Evolutionary conservation across 108 stramenopile genomes (phyloP), one percentile per base, ranked within the genome.

Genomic region (Nitzschia sp.): DNA sequence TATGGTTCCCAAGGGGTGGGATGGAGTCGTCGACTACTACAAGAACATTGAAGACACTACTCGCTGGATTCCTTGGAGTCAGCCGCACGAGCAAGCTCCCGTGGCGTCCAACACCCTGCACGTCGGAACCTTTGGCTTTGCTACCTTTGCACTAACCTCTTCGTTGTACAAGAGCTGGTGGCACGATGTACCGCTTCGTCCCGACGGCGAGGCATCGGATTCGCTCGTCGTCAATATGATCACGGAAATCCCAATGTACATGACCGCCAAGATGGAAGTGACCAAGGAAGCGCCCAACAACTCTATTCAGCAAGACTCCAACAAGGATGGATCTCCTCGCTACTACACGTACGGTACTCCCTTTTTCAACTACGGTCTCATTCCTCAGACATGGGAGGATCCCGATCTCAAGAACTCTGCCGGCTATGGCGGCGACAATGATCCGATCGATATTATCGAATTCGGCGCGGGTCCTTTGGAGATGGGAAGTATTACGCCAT

Each of bases 1-100:
- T 69, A 98, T 98, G 98, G 96, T 97, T 31, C 98, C 94, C n/a
- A 90, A 93, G 56, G 98, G 98, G 44, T 98, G 98, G 98, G 94
- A 95, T 32, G 85, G 84, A 46, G 98, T 98, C 31, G 96, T 96
- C 36, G 97, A 98, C 69, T 98, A 98, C 72, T 98, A 98, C 89
- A 89, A 85, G 79, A 86, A 96, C 64, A 93, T 96, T 71, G 94
- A 97, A 33, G 84, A 86, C 29, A 68, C 85, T 9, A 83, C 82
- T 54, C 76, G 87, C 32, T 98, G 96, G 96, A 90, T 91, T 36
- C 97, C 98, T 8, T 98, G 95, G 94, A 88, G 85, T 26, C 86
- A 91, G 66, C 95, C 95, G 23, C 63, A 79, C 21, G 80, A 89
- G 0, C 75, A 86, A 25, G 80, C 87, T 27, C 86, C 90, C 1